Conservation (phyloP, 345 rosid genomes). For the Camelina hispida region DNA sequence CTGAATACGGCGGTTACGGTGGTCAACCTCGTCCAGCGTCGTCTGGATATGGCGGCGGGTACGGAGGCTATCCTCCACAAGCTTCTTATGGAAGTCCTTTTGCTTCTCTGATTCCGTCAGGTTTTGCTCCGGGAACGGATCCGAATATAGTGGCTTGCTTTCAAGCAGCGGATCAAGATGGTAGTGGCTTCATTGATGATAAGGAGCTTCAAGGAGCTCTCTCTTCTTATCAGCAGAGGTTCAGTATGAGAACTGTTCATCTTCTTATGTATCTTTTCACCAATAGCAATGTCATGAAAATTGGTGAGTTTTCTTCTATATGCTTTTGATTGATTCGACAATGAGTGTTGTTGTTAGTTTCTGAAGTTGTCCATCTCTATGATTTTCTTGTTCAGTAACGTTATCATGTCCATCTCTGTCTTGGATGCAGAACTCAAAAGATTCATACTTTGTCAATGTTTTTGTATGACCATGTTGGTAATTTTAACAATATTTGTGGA, state of each 20-base stretch:
- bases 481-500: neutral
- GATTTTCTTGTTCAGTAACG: neutral
- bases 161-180: conserved; percentile 82
- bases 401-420: neutral
- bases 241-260: conserved; percentile 87
- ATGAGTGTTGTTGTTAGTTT: neutral
- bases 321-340: neutral
- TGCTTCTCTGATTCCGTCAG: conserved; percentile 70
- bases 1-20: conserved; percentile 50
- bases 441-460: conserved; percentile 18
- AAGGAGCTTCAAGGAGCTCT: conserved; percentile 88
- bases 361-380: conserved; percentile 1
- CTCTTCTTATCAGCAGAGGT: conserved; percentile 76
- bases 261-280: conserved; percentile 90
- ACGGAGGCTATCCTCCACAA: conserved; percentile 46
- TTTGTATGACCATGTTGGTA: conserved; percentile 10
- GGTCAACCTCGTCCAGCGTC: conserved; percentile 47
- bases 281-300: conserved; percentile 67
- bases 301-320: conserved; percentile 55
- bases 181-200: conserved; percentile 89
- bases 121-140: conserved; percentile 90
- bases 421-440: neutral
- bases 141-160: conserved; percentile 80
- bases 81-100: conserved; percentile 66
- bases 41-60: conserved; percentile 44